A percentile compares a stretch with the other conserved stretches of the same genome.
phyloP scores from a whole-genome alignment of 352 stramenopile genomes.

The Globisporangium camurandrum region DNA sequence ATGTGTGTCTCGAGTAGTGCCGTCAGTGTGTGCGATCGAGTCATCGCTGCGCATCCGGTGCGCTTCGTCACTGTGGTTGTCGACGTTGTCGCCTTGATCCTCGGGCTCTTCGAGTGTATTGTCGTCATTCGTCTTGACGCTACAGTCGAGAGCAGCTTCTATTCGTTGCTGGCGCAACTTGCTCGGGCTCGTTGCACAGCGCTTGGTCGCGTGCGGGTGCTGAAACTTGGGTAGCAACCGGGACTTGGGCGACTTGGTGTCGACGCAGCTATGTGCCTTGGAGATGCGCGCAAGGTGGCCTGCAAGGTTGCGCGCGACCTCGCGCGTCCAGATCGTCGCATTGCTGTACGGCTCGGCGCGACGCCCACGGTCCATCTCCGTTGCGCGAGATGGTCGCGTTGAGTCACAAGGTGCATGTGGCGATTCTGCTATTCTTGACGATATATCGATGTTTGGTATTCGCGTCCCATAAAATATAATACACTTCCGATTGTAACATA shows the following conservation, averaged over 20 bases:
- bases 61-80: background rate
- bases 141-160: background rate
- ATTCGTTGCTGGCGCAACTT: slow-evolving; percentile 18
- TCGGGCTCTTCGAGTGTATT: background rate
- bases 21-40: background rate
- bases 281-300: slow-evolving; percentile 59
- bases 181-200: slow-evolving; percentile 36
- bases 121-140: background rate
- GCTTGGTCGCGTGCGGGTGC: slow-evolving; percentile 23
- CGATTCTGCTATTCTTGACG: too few relatives aligned
- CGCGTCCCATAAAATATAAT: too few relatives aligned
- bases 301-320: slow-evolving; percentile 62
- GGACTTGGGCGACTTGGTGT: slow-evolving; percentile 58
- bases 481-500: too few relatives aligned
- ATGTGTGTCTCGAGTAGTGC: background rate
- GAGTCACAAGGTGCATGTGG: background rate
- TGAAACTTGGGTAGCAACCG: slow-evolving; percentile 41
- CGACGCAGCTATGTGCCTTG: slow-evolving; percentile 64
- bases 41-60: too few relatives aligned
- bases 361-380: slow-evolving; percentile 52
- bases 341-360: slow-evolving; percentile 74
- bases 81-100: background rate
- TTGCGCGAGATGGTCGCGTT: too few relatives aligned
- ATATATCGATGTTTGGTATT: too few relatives aligned
- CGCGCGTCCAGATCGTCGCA: slow-evolving; percentile 66